Evolutionary conservation across 75 land plant species (phyloP).

Genomic region (Cunninghamia lanceolata): DNA sequence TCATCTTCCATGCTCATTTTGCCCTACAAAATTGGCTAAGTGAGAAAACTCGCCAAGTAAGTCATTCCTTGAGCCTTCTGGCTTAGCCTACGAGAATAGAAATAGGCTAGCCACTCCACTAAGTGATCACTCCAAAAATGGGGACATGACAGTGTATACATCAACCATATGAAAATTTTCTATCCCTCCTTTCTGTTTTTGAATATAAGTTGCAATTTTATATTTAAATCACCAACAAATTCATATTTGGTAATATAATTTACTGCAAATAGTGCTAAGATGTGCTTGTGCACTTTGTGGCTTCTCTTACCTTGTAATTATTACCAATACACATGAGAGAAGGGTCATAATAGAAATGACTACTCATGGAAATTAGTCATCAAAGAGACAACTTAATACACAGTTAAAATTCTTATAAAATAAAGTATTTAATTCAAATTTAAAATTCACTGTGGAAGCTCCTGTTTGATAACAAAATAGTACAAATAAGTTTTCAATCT

Average conservation of each 20-base stretch:
- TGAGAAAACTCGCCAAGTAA: too few relatives aligned
- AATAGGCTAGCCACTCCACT: too few relatives aligned
- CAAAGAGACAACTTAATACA: background rate
- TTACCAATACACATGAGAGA: background rate
- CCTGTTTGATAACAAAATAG: background rate
- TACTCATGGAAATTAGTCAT: background rate
- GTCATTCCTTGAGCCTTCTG: too few relatives aligned
- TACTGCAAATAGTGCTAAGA: background rate
- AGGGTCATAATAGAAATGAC: background rate
- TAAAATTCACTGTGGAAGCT: background rate
- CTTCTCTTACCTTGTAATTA: background rate
- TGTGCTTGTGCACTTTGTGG: background rate
- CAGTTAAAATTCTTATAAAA: background rate
- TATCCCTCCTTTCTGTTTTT: background rate
- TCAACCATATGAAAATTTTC: background rate
- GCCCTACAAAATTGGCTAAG: too few relatives aligned
- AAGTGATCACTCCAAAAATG: too few relatives aligned
- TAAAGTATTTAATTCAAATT: too few relatives aligned
- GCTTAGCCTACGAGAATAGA: too few relatives aligned
- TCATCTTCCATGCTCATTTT: too few relatives aligned
- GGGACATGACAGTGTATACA: too few relatives aligned
- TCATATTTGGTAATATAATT: background rate
- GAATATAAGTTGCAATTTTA: background rate
- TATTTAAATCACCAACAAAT: background rate
- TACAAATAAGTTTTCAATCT: too few relatives aligned